These are phyloP conservation scores for Jacaranda copaia DNA, from an alignment of 257 asterid genomes.

Conservation along the genomic window DNA sequence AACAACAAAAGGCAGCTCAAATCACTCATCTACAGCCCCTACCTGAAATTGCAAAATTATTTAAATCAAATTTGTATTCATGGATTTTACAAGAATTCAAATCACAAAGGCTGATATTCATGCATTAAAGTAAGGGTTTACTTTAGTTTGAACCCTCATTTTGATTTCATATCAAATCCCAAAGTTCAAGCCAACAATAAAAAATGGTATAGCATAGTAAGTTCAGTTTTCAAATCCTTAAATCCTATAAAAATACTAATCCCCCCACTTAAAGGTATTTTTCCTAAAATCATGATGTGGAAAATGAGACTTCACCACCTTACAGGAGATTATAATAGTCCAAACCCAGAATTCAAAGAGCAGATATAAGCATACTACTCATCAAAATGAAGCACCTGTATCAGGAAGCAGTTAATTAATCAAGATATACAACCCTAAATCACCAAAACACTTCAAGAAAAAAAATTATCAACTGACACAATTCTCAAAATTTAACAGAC, in stretches of 20 bases:
- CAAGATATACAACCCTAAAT: slow-evolving; percentile 18
- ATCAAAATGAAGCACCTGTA: background rate
- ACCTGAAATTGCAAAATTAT: slow-evolving; percentile 13
- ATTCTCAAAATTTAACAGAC: background rate
- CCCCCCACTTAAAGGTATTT: background rate
- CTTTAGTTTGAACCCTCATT: slow-evolving; percentile 12
- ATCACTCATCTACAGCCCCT: background rate
- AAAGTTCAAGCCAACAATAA: slow-evolving; percentile 1
- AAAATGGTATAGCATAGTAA: background rate
- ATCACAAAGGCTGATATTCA: slow-evolving; percentile 6
- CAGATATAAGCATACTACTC: background rate
- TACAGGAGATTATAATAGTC: background rate
- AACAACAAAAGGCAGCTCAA: slow-evolving; percentile 21
- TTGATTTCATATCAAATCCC: slow-evolving; percentile 15
- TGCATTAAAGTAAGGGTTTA: background rate
- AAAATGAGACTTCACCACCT: slow-evolving; percentile 3
- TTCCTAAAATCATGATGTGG: slow-evolving; percentile 3
- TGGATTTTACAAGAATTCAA: slow-evolving; percentile 1
- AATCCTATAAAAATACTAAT: background rate
- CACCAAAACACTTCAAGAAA: slow-evolving; percentile 17
- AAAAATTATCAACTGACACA: background rate
- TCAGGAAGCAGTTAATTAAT: slow-evolving; percentile 15
- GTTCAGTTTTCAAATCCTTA: background rate
- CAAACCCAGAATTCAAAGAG: slow-evolving; percentile 21
- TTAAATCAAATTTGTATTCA: background rate